Conservation (phyloP, 1,139 yeast species). For the Candida tunisiensis region DNA sequence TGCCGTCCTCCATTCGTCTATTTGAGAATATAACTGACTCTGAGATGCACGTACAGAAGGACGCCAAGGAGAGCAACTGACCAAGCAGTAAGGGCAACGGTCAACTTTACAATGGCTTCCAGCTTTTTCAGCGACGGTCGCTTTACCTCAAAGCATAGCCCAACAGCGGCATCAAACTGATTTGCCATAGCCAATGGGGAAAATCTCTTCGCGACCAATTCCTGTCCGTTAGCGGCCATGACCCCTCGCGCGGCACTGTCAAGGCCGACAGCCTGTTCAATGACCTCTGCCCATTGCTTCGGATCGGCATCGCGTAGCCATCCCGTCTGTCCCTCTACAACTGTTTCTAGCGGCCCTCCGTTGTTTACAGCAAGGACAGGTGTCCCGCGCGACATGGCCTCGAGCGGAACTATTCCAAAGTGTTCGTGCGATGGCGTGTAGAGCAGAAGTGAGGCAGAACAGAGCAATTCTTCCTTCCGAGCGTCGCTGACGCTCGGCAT, state of each 20-base stretch:
- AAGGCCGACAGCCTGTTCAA: conserved; percentile 26
- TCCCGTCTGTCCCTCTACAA: conserved; percentile 55
- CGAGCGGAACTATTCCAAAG: conserved; percentile 95
- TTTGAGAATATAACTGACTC: not conserved
- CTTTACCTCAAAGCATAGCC: conserved; percentile 2
- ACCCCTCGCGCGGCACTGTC: conserved; percentile 16
- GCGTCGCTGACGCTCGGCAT: conserved; percentile 61
- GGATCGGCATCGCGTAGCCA: conserved; percentile 45
- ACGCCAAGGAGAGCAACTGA: not conserved
- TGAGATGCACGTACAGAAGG: not conserved
- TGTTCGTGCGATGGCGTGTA: conserved; percentile 91
- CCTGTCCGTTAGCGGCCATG: conserved; percentile 35
- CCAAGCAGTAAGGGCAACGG: not conserved
- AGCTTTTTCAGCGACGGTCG: conserved; percentile 1
- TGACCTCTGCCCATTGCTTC: conserved; percentile 44
- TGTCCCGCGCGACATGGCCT: conserved; percentile 71
- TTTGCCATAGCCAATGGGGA: conserved; percentile 47
- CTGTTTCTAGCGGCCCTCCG: conserved; percentile 90
- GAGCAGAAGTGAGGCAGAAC: conserved; percentile 40
- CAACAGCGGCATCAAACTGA: conserved; percentile 27
- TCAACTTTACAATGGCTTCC: not conserved
- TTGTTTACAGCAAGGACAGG: conserved; percentile 76
- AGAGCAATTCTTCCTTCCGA: conserved; percentile 47
- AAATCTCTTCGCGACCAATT: conserved; percentile 34
- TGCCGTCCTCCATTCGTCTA: too few species aligned